Percentiles rank a stretch among this genome's conserved stretches.
These are phyloP conservation scores for Cyclotella cryptica DNA, from an alignment of 108 stramenopile species.

Conservation along the genomic window DNA sequence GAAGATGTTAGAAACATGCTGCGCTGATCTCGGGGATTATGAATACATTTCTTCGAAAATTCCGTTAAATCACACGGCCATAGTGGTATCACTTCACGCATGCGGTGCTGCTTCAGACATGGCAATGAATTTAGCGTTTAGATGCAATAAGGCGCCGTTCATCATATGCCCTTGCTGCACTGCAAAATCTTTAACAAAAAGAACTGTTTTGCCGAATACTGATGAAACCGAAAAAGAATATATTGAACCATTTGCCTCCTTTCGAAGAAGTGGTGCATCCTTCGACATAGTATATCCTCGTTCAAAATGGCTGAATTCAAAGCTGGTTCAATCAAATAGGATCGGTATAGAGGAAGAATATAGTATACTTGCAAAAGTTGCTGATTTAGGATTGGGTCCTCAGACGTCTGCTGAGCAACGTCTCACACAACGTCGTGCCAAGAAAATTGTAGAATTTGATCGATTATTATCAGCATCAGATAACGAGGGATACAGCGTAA, in stretches of 20 bases:
- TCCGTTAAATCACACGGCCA: slow-evolving; percentile 26
- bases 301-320: slow-evolving; percentile 48
- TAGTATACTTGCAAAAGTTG: slow-evolving; percentile 43
- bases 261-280: slow-evolving; percentile 51
- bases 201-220: background rate
- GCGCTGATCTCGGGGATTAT: slow-evolving; percentile 45
- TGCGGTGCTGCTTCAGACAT: slow-evolving; percentile 54
- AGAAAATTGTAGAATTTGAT: slow-evolving; percentile 58
- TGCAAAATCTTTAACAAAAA: slow-evolving; percentile 45
- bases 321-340: slow-evolving; percentile 4
- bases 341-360: slow-evolving; percentile 18
- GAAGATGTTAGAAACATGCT: slow-evolving; percentile 13
- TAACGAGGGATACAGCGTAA: slow-evolving; percentile 39
- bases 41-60: slow-evolving; percentile 30
- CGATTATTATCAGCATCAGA: slow-evolving; percentile 42
- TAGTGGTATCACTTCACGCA: slow-evolving; percentile 50
- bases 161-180: slow-evolving; percentile 55
- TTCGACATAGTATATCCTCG: slow-evolving; percentile 51
- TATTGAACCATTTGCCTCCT: slow-evolving; percentile 28
- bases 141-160: slow-evolving; percentile 41
- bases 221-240: background rate
- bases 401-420: slow-evolving; percentile 55
- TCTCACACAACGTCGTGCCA: slow-evolving; percentile 52
- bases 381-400: slow-evolving; percentile 64
- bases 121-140: slow-evolving; percentile 47